These are phyloP conservation scores for Barnettozyma sucrosica DNA, from an alignment of 805 yeast genomes.

Conservation along the genomic window DNA sequence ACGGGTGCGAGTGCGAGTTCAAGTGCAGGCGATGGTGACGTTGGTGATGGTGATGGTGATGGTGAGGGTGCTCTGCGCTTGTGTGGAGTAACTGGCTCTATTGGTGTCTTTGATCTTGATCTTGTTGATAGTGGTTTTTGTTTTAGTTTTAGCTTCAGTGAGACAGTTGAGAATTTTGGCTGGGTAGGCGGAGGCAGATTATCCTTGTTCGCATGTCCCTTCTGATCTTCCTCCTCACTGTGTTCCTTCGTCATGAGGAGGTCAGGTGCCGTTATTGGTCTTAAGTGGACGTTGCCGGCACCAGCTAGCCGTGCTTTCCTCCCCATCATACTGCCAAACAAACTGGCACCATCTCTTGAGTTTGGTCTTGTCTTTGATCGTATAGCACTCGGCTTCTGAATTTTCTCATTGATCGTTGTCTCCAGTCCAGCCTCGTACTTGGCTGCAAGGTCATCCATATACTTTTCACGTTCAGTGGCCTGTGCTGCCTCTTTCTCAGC, in stretches of 20 bases:
- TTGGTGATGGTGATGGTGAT: not conserved
- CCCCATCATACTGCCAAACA: constrained; percentile 1
- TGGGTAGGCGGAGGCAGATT: not conserved
- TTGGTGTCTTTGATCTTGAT: constrained; percentile 8
- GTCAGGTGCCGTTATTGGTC: constrained; percentile 6
- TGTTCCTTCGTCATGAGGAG: constrained; percentile 4
- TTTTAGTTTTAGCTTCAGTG: not conserved
- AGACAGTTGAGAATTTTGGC: constrained; percentile 6
- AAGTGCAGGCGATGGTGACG: not conserved
- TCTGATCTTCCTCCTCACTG: not conserved
- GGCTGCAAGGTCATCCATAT: not conserved
- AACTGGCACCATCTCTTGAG: not conserved
- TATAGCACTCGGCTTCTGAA: constrained; percentile 19
- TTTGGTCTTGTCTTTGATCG: constrained; percentile 10
- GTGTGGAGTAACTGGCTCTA: constrained; percentile 11
- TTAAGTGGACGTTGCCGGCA: not conserved
- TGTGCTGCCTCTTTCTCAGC: constrained; percentile 1
- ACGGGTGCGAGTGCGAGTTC: not conserved
- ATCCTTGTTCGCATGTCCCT: no score
- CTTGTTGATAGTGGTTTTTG: not conserved
- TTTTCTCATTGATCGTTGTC: constrained; percentile 16
- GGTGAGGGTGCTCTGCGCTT: constrained; percentile 11
- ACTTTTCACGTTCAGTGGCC: not conserved
- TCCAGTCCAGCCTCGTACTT: constrained; percentile 2
- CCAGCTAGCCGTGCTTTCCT: not conserved